phyloP scores from a whole-genome alignment of 2,329 filamentous ascomycete species.

The Pseudonectria buxi region DNA sequence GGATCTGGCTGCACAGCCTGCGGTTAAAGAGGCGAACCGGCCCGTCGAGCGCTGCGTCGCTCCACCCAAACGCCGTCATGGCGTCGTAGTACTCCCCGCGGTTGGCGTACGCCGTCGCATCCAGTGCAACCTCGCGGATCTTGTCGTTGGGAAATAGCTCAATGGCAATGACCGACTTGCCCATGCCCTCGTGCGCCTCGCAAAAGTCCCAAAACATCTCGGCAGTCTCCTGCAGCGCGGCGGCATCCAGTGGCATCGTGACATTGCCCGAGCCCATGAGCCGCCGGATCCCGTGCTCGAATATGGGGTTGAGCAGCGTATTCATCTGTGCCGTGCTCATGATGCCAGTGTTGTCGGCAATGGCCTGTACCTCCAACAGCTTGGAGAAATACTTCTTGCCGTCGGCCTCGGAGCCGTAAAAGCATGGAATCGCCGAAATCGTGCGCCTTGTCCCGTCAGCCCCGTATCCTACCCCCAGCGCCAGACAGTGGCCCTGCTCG shows the following conservation, averaged over 20 bases:
- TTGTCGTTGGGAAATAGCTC: slow-evolving; percentile 37
- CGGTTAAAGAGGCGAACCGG: slow-evolving; percentile 33
- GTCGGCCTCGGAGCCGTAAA: slow-evolving; percentile 11
- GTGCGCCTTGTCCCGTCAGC: slow-evolving; percentile 9
- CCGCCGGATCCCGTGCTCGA: slow-evolving; percentile 19
- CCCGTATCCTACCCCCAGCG: slow-evolving; percentile 16
- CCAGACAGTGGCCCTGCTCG: slow-evolving; percentile 16
- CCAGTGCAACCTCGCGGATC: slow-evolving; percentile 27
- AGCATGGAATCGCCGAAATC: slow-evolving; percentile 16
- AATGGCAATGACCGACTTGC: slow-evolving; percentile 24
- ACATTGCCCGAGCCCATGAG: slow-evolving; percentile 20
- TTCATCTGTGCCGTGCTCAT: slow-evolving; percentile 18
- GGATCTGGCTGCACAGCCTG: slow-evolving; percentile 21
- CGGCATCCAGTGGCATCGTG: slow-evolving; percentile 28
- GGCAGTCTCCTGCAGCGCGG: slow-evolving; percentile 21
- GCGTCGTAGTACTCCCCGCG: slow-evolving; percentile 39
- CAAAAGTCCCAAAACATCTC: slow-evolving; percentile 23
- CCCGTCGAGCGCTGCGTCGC: slow-evolving; percentile 28
- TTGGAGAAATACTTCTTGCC: slow-evolving; percentile 15
- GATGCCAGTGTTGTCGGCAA: slow-evolving; percentile 6
- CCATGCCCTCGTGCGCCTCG: slow-evolving; percentile 13
- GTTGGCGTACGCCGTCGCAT: slow-evolving; percentile 38
- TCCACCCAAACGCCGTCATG: slow-evolving; percentile 35
- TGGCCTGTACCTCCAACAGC: slow-evolving; percentile 8
- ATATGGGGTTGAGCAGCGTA: slow-evolving; percentile 17